phyloP scores from a whole-genome alignment of 768 basidiomycete genomes.

The Lactarius evosmus region DNA sequence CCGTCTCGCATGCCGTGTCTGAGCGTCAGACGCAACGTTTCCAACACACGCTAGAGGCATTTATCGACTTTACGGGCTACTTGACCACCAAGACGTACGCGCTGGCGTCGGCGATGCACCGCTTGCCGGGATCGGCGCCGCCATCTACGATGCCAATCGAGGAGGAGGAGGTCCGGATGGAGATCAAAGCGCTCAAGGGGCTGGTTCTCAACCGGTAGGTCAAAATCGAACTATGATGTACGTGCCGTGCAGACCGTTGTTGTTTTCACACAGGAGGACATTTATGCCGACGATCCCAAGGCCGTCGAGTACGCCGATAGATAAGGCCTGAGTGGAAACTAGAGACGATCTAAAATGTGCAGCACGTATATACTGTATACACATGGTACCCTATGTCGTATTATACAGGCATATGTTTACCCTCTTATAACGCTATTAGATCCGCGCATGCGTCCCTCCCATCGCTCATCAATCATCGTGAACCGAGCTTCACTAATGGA shows the following conservation, averaged over 20 bases:
- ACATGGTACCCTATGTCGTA: neutral
- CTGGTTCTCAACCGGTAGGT: conserved; percentile 70
- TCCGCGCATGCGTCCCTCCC: neutral
- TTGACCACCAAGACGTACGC: conserved; percentile 71
- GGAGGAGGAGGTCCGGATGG: conserved; percentile 68
- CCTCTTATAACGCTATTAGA: neutral
- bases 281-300: conserved; percentile 23
- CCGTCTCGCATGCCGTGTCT: conserved; percentile 14
- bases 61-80: conserved; percentile 76
- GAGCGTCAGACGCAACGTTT: conserved; percentile 36
- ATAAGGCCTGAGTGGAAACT: neutral
- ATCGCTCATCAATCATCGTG: neutral
- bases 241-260: neutral
- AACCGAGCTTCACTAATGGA: conserved; percentile 18
- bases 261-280: conserved; percentile 18
- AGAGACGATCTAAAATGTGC: neutral
- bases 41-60: conserved; percentile 61
- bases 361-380: conserved; percentile 1
- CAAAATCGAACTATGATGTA: neutral
- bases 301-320: conserved; percentile 14
- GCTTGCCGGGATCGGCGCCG: conserved; percentile 27
- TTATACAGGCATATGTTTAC: conserved; percentile 3
- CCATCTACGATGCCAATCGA: conserved; percentile 34
- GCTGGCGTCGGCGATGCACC: conserved; percentile 32
- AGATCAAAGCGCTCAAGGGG: conserved; percentile 76